Base-by-base conservation (phyloP, 2,329 filamentous ascomycete genomes). In the Fusarium phyllophilum region DNA sequence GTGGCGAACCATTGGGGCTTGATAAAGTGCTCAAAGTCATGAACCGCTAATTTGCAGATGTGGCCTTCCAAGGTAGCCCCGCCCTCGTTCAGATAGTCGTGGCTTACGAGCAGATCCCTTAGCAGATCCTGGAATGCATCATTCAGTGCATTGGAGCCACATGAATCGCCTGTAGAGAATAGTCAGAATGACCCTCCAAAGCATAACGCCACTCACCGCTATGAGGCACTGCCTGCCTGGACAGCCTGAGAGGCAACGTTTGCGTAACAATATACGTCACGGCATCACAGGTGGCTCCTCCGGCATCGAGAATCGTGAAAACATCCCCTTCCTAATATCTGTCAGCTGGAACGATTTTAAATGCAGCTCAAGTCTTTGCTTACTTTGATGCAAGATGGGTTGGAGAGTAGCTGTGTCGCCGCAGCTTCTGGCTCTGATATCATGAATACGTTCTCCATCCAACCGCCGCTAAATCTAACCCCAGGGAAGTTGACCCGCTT, bases 341-440 rank as follows among this genome's bases (percentile, higher is more conserved):
- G 8, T 38, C 18, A 62, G 34, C 6, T 22, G 18, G 10, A 15
- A 20, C 14, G 4, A 18, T 31, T 15, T 7, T 12, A 9, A 3
- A 8, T 13, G 18, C 3, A 6, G 17, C 29, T 13, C 14, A 17
- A 33, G 4, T 5, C 1, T 24, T 17, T 15, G 18, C 24, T 36
- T 33, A 38, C 64, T 7, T 17, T 41, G 15, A 67, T 57, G 1
- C 8, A 13, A 13, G 8, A 29, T 1, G 10, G 6, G 10, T 11
- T 15, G 3, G 29, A 13, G 1, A 70, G 38, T 22, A 70, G 29
- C 29, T 46, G 48, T 0, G 66, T 55, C 1, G 68, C 65, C 0
- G 54, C 66, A 6, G 68, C 48, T 4, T 70, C 68, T 5, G 68
- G 66, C 33, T 70, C 68, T 12, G 68, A 31, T 13, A 70, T 34